Evolutionary conservation across 768 basidiomycete species (phyloP).

Genomic region (Termitomyces sp.): DNA sequence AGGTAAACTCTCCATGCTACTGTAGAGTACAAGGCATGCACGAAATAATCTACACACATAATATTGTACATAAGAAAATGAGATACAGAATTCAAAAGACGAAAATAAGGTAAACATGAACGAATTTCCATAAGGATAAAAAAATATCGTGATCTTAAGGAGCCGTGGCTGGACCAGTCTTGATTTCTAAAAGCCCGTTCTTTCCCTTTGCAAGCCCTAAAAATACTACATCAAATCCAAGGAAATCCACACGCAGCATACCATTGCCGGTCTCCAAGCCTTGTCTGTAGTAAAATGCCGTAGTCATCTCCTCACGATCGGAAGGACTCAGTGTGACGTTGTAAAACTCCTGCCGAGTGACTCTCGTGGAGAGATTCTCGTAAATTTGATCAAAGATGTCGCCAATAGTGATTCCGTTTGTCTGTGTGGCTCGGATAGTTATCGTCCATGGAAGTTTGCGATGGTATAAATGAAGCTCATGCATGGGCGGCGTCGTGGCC

Average conservation of each 20-base stretch:
- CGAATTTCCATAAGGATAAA: background rate
- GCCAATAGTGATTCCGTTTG: conserved; percentile 43
- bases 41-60: background rate
- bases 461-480: conserved; percentile 46
- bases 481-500: conserved; percentile 44
- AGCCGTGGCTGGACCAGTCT: conserved; percentile 17
- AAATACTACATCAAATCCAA: conserved; percentile 41
- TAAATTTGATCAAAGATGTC: conserved; percentile 46
- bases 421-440: conserved; percentile 36
- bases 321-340: conserved; percentile 40
- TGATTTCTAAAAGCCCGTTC: conserved; percentile 30
- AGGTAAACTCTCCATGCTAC: background rate
- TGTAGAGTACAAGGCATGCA: background rate
- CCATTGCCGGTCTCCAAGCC: conserved; percentile 26
- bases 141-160: background rate
- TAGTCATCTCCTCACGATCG: conserved; percentile 37
- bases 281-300: conserved; percentile 38
- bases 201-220: conserved; percentile 25
- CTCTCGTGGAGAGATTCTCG: conserved; percentile 31
- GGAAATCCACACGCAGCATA: conserved; percentile 46
- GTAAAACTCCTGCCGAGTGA: conserved; percentile 43
- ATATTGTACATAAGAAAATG: background rate
- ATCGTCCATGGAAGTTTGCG: conserved; percentile 52
- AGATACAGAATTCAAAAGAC: background rate
- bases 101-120: background rate